Evolutionary conservation across 139 green algal species (phyloP).

Genomic region (Zygnema cylindricum): DNA sequence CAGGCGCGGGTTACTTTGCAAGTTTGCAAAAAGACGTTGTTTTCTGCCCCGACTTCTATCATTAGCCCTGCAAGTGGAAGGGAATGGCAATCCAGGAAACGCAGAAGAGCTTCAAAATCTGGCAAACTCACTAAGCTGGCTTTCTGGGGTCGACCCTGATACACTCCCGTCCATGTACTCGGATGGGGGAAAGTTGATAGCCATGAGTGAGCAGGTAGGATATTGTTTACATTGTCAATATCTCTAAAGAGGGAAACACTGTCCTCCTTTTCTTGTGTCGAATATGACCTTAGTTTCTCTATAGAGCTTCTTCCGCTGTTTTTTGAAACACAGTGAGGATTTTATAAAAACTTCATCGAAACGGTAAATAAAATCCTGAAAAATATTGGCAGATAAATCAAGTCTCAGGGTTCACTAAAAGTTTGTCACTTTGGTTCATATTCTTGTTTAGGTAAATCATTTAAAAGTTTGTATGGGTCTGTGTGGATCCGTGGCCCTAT

Average conservation of each 20-base stretch:
- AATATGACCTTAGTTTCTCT: too few relatives aligned
- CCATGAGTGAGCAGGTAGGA: neutral
- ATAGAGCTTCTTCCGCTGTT: too few relatives aligned
- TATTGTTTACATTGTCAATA: neutral
- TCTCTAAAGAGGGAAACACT: too few relatives aligned
- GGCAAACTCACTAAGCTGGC: neutral
- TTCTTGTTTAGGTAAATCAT: too few relatives aligned
- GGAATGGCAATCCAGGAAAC: neutral
- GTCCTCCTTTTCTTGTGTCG: neutral
- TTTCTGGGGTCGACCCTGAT: neutral
- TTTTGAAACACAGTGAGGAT: too few relatives aligned
- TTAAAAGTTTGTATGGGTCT: too few relatives aligned
- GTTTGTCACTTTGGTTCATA: too few relatives aligned
- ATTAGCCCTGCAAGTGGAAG: neutral
- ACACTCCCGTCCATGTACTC: neutral
- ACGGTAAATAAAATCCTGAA: too few relatives aligned
- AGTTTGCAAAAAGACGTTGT: neutral
- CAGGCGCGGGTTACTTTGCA: neutral
- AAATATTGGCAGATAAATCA: too few relatives aligned
- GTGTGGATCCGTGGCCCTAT: neutral
- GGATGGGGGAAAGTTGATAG: neutral
- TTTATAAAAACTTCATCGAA: too few relatives aligned
- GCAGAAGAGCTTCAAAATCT: neutral
- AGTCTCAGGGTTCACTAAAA: too few relatives aligned
- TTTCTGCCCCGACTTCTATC: neutral